These are phyloP conservation scores for Ceratobasidium sp. DNA, from an alignment of 1,284 basidiomycete species.

Conservation along the genomic window DNA sequence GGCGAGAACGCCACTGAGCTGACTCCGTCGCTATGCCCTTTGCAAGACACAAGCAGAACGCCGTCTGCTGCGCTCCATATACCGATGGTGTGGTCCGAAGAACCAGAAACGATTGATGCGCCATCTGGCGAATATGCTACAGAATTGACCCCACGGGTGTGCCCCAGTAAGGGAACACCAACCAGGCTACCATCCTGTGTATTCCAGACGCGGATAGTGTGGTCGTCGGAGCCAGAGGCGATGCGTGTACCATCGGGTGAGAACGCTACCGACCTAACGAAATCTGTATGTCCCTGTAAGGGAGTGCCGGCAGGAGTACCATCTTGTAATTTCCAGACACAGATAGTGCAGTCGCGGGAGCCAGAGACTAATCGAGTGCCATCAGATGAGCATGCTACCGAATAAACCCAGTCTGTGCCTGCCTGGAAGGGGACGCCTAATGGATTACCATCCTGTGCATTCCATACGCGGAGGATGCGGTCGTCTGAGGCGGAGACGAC, in stretches of 20 bases:
- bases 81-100: slow-evolving; percentile 10
- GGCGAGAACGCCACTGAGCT: slow-evolving; percentile 14
- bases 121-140: slow-evolving; percentile 1
- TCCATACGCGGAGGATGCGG: background rate
- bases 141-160: background rate
- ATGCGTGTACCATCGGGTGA: slow-evolving; percentile 30
- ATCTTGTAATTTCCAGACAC: background rate
- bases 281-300: background rate
- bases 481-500: background rate
- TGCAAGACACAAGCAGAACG: background rate
- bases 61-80: background rate
- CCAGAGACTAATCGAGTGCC: background rate
- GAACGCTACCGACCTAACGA: slow-evolving; percentile 18
- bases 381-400: background rate
- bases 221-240: slow-evolving; percentile 18
- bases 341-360: background rate
- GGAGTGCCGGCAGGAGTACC: no score
- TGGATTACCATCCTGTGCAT: background rate
- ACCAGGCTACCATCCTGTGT: slow-evolving; percentile 3
- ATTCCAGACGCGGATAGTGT: slow-evolving; percentile 28
- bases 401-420: background rate
- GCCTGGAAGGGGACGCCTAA: background rate
- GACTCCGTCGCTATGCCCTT: slow-evolving; percentile 8
- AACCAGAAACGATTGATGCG: slow-evolving; percentile 2
- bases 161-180: slow-evolving; percentile 6